phyloP scores from a whole-genome alignment of 768 basidiomycete genomes.

The Suillus hirtellus region DNA sequence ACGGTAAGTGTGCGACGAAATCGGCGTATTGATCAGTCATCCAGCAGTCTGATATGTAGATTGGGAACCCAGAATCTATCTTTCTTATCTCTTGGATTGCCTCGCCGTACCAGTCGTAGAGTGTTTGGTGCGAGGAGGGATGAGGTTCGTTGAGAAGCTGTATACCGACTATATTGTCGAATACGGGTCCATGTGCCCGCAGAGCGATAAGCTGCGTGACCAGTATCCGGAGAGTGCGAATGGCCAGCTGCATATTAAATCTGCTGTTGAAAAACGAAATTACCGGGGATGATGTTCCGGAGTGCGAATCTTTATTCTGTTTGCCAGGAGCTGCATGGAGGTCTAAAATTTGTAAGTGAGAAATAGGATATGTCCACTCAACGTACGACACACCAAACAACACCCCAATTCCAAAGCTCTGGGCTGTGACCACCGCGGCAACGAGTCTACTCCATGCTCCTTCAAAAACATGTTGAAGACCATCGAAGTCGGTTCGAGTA shows the following conservation, averaged over 20 bases:
- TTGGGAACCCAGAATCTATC: constrained; percentile 56
- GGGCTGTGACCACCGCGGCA: constrained; percentile 59
- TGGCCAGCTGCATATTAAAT: constrained; percentile 47
- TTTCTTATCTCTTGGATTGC: constrained; percentile 54
- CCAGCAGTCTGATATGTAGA: constrained; percentile 82
- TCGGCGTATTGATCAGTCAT: constrained; percentile 61
- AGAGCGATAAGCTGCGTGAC: constrained; percentile 38
- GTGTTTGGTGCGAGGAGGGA: constrained; percentile 46
- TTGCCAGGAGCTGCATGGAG: constrained; percentile 76
- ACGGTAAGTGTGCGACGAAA: constrained; percentile 43
- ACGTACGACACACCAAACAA: constrained; percentile 53
- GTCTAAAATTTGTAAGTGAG: constrained; percentile 43
- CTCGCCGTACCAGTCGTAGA: constrained; percentile 64
- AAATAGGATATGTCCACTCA: constrained; percentile 15
- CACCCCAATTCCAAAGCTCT: constrained; percentile 63
- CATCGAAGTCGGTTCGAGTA: constrained; percentile 63
- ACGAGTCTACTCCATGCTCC: constrained; percentile 72
- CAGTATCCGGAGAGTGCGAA: constrained; percentile 49
- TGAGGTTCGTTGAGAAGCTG: constrained; percentile 63
- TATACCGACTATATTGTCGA: constrained; percentile 53
- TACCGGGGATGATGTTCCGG: constrained; percentile 53
- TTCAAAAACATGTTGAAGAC: constrained; percentile 46
- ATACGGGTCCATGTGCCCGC: constrained; percentile 49
- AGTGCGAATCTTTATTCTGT: constrained; percentile 69
- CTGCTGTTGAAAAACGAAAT: constrained; percentile 50